Evolutionary conservation across 495 filamentous ascomycete species (phyloP).

Genomic region (Peziza echinospora): DNA sequence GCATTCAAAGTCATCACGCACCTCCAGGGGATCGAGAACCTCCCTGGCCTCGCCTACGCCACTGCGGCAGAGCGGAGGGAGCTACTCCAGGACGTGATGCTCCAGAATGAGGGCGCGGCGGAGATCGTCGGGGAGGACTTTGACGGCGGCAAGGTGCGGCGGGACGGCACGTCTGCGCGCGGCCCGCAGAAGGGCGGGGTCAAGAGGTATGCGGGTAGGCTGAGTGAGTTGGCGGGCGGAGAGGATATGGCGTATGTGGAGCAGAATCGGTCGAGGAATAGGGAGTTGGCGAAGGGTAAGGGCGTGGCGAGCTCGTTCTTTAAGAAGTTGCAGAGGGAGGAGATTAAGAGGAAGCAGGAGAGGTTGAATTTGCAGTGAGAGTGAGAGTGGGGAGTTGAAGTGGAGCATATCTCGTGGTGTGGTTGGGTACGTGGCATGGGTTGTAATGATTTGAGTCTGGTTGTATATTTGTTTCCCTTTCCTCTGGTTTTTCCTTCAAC

Average conservation of each 20-base stretch:
- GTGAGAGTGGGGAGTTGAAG: no score
- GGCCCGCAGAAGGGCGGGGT: constrained; percentile 14
- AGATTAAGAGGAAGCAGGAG: constrained; percentile 38
- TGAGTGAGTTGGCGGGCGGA: constrained; percentile 69
- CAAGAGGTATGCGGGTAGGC: constrained; percentile 51
- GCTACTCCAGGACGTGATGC: constrained; percentile 73
- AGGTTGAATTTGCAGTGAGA: constrained; percentile 6
- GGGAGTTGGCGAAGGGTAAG: constrained; percentile 55
- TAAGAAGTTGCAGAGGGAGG: constrained; percentile 61
- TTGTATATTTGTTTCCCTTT: no score
- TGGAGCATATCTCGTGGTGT: neutral
- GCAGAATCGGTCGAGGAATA: constrained; percentile 52
- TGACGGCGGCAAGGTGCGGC: constrained; percentile 33
- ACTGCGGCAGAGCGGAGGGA: constrained; percentile 68
- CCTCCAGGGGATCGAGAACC: constrained; percentile 69
- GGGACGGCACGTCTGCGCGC: neutral
- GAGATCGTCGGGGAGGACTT: constrained; percentile 67
- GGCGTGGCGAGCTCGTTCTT: constrained; percentile 41
- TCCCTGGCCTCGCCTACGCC: constrained; percentile 57
- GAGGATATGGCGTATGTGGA: constrained; percentile 96
- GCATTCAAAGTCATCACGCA: constrained; percentile 99
- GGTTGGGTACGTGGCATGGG: neutral
- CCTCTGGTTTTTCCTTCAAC: no score
- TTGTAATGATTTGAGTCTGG: neutral
- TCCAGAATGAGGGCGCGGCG: constrained; percentile 62